Percentiles rank a stretch among this genome's conserved stretches.
These are phyloP conservation scores for Trichoderma gracile DNA, from an alignment of 2,329 filamentous ascomycete species.

Conservation along the genomic window DNA sequence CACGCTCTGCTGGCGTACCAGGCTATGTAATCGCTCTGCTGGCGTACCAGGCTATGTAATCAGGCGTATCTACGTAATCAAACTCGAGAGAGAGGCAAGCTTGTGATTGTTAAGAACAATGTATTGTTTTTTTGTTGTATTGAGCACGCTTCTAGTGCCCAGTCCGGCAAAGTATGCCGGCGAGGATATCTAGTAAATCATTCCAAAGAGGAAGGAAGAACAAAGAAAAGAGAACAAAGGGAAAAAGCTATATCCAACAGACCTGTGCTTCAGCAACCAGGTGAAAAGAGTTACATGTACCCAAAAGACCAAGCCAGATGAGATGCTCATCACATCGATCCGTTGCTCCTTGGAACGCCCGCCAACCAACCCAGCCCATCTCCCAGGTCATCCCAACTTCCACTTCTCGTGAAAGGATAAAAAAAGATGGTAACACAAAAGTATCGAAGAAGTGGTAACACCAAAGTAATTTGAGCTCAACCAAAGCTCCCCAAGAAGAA, in stretches of 20 bases:
- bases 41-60: neutral
- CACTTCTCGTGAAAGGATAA: slow-evolving; percentile 8
- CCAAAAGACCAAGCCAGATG: slow-evolving; percentile 19
- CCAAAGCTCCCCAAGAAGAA: slow-evolving; percentile 21
- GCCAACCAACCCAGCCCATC: slow-evolving; percentile 22
- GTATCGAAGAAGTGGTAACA: slow-evolving; percentile 22
- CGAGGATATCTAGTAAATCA: slow-evolving; percentile 25
- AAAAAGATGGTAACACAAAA: neutral
- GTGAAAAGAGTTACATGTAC: slow-evolving; percentile 9
- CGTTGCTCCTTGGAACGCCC: slow-evolving; percentile 25
- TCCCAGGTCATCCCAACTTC: slow-evolving; percentile 22
- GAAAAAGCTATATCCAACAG: slow-evolving; percentile 17
- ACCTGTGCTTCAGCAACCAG: slow-evolving; percentile 17
- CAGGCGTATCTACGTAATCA: neutral
- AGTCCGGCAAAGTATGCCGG: slow-evolving; percentile 16
- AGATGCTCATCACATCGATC: slow-evolving; percentile 23
- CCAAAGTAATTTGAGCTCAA: slow-evolving; percentile 19
- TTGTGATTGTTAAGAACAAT: slow-evolving; percentile 2
- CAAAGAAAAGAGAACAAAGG: slow-evolving; percentile 10
- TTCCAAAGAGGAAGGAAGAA: slow-evolving; percentile 9
- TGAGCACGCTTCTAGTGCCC: slow-evolving; percentile 20
- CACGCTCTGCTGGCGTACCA: neutral
- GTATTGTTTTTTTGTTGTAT: slow-evolving; percentile 13
- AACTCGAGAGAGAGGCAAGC: no score
- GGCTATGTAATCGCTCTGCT: neutral